phyloP scores from a whole-genome alignment of 2,329 filamentous ascomycete genomes.

The Atkinsonella texensis region DNA sequence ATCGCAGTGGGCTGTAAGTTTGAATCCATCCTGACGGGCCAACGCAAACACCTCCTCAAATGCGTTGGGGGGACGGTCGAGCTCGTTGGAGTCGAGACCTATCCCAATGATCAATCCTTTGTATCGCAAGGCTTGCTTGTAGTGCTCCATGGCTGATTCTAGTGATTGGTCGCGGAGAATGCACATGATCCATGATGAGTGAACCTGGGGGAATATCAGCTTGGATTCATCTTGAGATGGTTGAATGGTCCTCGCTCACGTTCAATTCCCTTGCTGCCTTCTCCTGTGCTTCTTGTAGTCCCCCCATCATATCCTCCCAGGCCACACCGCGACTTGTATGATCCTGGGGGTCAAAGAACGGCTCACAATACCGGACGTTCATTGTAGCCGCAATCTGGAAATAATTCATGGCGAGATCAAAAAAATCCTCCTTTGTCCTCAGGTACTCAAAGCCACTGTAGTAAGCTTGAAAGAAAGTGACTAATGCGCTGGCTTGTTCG shows the following conservation, averaged over 20 bases:
- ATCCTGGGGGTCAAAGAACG: conserved; percentile 70
- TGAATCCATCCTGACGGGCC: conserved; percentile 27
- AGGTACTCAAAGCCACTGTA: conserved; percentile 65
- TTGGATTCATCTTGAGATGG: background rate
- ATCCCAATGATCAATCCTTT: conserved; percentile 31
- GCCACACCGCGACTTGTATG: conserved; percentile 50
- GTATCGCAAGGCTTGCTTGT: conserved; percentile 27
- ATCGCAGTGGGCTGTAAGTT: conserved; percentile 37
- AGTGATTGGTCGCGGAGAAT: conserved; percentile 57
- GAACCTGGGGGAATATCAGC: conserved; percentile 37
- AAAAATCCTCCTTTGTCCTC: conserved; percentile 53
- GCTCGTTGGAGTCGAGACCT: conserved; percentile 35
- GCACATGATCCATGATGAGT: conserved; percentile 55
- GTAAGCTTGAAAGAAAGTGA: conserved; percentile 60
- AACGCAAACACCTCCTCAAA: conserved; percentile 28
- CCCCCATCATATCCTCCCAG: conserved; percentile 48
- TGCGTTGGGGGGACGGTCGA: conserved; percentile 29
- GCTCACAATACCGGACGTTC: conserved; percentile 57
- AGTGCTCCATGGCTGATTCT: conserved; percentile 56
- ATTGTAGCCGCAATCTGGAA: conserved; percentile 50
- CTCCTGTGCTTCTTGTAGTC: conserved; percentile 45
- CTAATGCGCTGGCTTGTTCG: conserved; percentile 23
- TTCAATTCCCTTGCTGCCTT: conserved; percentile 39
- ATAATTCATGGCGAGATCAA: conserved; percentile 58
- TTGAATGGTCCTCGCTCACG: background rate